A percentile compares a stretch with the other conserved stretches of the same genome.
phyloP scores from a whole-genome alignment of 108 stramenopile genomes.

The Cyclotella baltica region DNA sequence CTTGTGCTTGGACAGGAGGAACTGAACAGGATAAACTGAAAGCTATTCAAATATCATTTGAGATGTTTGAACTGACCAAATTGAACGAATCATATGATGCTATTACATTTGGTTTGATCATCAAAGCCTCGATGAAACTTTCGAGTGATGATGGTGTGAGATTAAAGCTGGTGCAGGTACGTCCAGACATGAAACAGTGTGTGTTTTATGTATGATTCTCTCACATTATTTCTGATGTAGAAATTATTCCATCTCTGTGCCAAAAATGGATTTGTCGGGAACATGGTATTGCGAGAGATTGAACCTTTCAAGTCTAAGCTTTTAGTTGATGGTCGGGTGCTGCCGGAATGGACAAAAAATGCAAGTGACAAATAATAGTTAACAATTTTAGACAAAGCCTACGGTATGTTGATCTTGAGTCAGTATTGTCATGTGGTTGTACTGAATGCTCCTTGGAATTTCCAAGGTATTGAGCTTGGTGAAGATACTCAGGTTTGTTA shows the following conservation, averaged over 20 bases:
- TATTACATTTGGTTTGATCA: slow-evolving; percentile 41
- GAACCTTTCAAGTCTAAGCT: slow-evolving; percentile 21
- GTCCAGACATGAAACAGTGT: neutral
- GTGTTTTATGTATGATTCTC: neutral
- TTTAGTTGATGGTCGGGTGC: slow-evolving; percentile 12
- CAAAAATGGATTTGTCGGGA: slow-evolving; percentile 45
- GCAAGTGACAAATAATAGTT: slow-evolving; percentile 15
- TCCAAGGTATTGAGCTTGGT: too few relatives aligned
- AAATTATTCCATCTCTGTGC: slow-evolving; percentile 40
- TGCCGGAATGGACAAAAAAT: slow-evolving; percentile 29
- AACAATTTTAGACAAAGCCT: too few relatives aligned
- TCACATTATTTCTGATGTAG: too few relatives aligned
- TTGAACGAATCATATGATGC: slow-evolving; percentile 22
- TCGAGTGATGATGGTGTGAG: slow-evolving; percentile 36
- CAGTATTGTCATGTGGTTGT: too few relatives aligned
- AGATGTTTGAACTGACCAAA: slow-evolving; percentile 25
- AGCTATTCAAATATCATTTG: slow-evolving; percentile 36
- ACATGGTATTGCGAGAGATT: slow-evolving; percentile 42
- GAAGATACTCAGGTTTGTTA: too few relatives aligned
- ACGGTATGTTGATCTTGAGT: too few relatives aligned
- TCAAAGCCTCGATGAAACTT: slow-evolving; percentile 43
- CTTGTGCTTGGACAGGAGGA: slow-evolving; percentile 30
- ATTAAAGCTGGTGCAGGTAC: slow-evolving; percentile 41
- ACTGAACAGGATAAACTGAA: slow-evolving; percentile 20
- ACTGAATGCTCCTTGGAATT: too few relatives aligned